These are phyloP conservation scores for Hypoxylon crocopeplum DNA, from an alignment of 495 filamentous ascomycete species.

Conservation along the genomic window DNA sequence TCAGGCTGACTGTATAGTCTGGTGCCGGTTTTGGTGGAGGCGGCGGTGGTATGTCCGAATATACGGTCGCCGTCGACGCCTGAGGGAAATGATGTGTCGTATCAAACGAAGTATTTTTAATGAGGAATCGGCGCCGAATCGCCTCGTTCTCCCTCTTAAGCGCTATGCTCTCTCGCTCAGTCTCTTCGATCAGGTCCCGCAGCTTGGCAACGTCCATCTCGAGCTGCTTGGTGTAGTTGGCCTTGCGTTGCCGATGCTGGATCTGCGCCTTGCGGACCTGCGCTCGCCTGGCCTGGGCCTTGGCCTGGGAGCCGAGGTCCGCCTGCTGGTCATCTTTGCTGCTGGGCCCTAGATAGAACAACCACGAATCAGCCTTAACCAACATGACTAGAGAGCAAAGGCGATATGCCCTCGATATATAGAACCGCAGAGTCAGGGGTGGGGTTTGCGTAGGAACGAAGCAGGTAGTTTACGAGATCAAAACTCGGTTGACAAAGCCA, in stretches of 20 bases:
- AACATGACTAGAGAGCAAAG: background rate
- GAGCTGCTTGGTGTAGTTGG: constrained; percentile 57
- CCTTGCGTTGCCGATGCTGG: constrained; percentile 60
- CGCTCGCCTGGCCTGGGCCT: constrained; percentile 50
- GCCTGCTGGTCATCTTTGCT: constrained; percentile 3
- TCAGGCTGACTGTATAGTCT: constrained; percentile 42
- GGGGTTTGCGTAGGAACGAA: background rate
- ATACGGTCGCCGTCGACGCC: background rate
- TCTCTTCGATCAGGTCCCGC: constrained; percentile 51
- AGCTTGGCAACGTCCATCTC: constrained; percentile 54
- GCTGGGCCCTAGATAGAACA: constrained; percentile 18
- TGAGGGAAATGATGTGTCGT: background rate
- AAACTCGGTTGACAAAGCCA: too few species aligned
- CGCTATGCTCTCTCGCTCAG: constrained; percentile 35
- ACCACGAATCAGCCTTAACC: constrained; percentile 14
- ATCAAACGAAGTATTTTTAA: background rate
- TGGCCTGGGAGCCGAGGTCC: constrained; percentile 27
- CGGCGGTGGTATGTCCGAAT: background rate
- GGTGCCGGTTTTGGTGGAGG: constrained; percentile 4
- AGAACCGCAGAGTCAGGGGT: background rate
- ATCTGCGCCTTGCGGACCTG: constrained; percentile 60
- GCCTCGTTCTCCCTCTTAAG: constrained; percentile 49
- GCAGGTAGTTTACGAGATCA: background rate
- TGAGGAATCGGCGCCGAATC: constrained; percentile 28
- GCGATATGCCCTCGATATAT: background rate